A percentile compares a stretch with the other conserved stretches of the same genome.
Conservation (phyloP, 2,329 filamentous ascomycete species). For the Sporothrix protearum region DNA sequence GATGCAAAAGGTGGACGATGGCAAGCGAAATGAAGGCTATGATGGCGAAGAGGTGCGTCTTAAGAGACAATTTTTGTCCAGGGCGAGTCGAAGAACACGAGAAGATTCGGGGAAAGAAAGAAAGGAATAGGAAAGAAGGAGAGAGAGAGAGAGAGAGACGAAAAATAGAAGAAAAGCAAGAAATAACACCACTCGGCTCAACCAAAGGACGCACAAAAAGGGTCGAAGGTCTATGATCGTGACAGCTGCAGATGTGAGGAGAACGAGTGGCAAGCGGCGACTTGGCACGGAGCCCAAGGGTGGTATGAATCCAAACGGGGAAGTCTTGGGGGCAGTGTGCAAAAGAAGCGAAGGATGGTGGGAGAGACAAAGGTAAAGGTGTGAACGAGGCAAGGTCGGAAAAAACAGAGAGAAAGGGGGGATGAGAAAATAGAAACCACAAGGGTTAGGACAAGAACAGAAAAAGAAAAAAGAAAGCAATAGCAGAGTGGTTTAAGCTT, state of each 20-base stretch:
- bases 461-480: neutral
- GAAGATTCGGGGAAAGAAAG: neutral
- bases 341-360: neutral
- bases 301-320: neutral
- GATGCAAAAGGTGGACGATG: neutral
- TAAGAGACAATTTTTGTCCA: neutral
- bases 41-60: neutral
- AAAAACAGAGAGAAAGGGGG: neutral
- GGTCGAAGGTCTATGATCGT: neutral
- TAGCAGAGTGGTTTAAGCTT: neutral
- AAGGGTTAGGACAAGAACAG: neutral
- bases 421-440: neutral
- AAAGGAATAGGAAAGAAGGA: neutral
- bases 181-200: neutral
- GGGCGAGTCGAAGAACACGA: neutral
- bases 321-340: neutral
- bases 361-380: constrained; percentile 1
- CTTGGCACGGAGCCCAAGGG: neutral
- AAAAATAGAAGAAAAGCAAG: neutral
- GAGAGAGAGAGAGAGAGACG: neutral
- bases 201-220: neutral
- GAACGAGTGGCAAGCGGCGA: neutral
- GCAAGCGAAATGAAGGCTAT: neutral
- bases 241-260: neutral
- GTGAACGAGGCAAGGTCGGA: neutral